phyloP scores from a whole-genome alignment of 1,139 yeast genomes.

The Saccharomyces hybrid region DNA sequence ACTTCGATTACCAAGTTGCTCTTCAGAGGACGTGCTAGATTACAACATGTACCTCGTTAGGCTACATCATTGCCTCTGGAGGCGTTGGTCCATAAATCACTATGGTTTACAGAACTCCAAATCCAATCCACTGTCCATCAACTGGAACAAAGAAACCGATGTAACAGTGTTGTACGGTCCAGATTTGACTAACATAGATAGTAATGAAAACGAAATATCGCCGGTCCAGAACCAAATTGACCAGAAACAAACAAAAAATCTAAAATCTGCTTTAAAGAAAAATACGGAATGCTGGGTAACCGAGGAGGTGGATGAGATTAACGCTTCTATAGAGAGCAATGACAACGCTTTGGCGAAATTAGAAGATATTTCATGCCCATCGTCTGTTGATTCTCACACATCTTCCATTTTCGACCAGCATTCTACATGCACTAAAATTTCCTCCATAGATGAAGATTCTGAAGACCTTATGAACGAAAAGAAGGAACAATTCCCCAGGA shows the following conservation, averaged over 20 bases:
- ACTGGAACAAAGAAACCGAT: slow-evolving; percentile 24
- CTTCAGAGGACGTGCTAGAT: slow-evolving; percentile 17
- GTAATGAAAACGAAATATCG: not conserved
- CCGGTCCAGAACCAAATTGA: not conserved
- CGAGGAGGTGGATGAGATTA: not conserved
- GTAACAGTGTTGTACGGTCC: slow-evolving; percentile 23
- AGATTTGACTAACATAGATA: slow-evolving; percentile 9
- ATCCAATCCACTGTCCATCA: slow-evolving; percentile 17
- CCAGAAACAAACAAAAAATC: not conserved
- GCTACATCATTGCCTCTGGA: slow-evolving; percentile 22
- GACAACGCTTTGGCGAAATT: not conserved
- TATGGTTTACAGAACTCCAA: slow-evolving; percentile 7
- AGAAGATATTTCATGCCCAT: slow-evolving; percentile 7
- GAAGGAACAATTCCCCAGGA: slow-evolving; percentile 1
- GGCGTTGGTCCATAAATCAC: slow-evolving; percentile 23
- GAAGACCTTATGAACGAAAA: not conserved
- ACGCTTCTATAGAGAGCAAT: not conserved
- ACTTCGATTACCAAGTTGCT: slow-evolving; percentile 20
- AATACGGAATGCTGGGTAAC: not conserved
- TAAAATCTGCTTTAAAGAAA: not conserved
- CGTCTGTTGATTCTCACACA: slow-evolving; percentile 16
- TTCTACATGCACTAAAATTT: slow-evolving; percentile 6
- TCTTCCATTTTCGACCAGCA: slow-evolving; percentile 18
- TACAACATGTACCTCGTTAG: slow-evolving; percentile 18
- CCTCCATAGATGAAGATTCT: not conserved